Evolutionary conservation across 2,329 filamentous ascomycete genomes (phyloP), one percentile per base, ranked within the genome.

Genomic region (Zelopaecilomyces penicillatus): DNA sequence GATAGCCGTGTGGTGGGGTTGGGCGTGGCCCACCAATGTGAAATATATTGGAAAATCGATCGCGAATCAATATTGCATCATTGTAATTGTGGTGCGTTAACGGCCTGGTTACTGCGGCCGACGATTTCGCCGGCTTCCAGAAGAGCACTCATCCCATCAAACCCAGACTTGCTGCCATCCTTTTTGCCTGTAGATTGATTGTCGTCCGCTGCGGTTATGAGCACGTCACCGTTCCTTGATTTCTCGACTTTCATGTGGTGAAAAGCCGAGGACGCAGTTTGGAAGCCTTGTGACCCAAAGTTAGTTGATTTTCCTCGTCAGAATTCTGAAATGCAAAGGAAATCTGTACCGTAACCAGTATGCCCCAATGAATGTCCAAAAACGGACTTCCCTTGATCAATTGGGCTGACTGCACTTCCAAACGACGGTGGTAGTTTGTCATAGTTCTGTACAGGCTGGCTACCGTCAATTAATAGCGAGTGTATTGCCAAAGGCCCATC

Each of bases 71-170:
- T 19, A 19, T 19, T 19, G 19, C 19, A 19, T 19, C 19, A 19
- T 19, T 3, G 19, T 19, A 19, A 19, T 19, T 19, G 19, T 19
- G 19, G 19, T 19, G 19, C 19, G 19, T 19, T 19, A 19, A 19
- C 19, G 19, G 19, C 19, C 19, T 19, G 29, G 42, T 52, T 50
- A 42, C 67, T 63, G 36, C 70, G 68, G 46, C 74, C 73, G 34
- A 81, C 74, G 48, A 82, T 75, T 52, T 81, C 77, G 30, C 77
- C 76, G 7, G 78, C 78, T 48, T 68, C 69, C 2, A 82, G 57
- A 8, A 82, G 62, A 5, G 78, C 78, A 47, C 68, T 78, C 62
- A 82, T 76, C 2, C 78, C 77, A 49, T 82, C 77, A 19, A 80
- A 60, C 4, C 57, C 57, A 7, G 46, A 39, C 39, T 54, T 62